Evolutionary conservation across 805 yeast genomes (phyloP).

Genomic region (Pichia cephalocereana): DNA sequence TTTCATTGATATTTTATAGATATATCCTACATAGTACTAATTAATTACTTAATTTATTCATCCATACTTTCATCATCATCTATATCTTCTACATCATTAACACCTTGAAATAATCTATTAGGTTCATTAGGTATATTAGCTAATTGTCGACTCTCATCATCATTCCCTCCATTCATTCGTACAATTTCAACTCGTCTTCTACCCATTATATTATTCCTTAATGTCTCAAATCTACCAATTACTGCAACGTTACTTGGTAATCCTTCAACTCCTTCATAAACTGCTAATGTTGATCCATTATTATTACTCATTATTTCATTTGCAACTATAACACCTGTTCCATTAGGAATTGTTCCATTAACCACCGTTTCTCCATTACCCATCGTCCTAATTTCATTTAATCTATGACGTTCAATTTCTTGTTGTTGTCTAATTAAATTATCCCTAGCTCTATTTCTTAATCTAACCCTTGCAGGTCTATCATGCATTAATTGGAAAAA

Average conservation of each 20-base stretch:
- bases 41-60: constrained; percentile 15
- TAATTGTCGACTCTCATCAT: background rate
- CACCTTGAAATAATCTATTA: background rate
- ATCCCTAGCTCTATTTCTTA: constrained; percentile 6
- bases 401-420: background rate
- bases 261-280: background rate
- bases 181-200: background rate
- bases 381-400: background rate
- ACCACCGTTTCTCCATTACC: too few species aligned
- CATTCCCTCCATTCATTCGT: constrained; percentile 8
- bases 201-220: background rate
- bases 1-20: background rate
- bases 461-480: constrained; percentile 10
- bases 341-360: too few species aligned
- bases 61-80: constrained; percentile 39
- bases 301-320: background rate
- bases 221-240: background rate
- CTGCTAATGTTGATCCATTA: background rate
- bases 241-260: background rate
- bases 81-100: background rate
- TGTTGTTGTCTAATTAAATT: constrained; percentile 9
- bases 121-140: constrained; percentile 3
- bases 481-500: constrained; percentile 22
- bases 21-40: background rate
- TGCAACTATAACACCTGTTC: too few species aligned